These are phyloP conservation scores for Lasiodiplodia sp. DNA, from an alignment of 2,329 filamentous ascomycete genomes.

Conservation along the genomic window DNA sequence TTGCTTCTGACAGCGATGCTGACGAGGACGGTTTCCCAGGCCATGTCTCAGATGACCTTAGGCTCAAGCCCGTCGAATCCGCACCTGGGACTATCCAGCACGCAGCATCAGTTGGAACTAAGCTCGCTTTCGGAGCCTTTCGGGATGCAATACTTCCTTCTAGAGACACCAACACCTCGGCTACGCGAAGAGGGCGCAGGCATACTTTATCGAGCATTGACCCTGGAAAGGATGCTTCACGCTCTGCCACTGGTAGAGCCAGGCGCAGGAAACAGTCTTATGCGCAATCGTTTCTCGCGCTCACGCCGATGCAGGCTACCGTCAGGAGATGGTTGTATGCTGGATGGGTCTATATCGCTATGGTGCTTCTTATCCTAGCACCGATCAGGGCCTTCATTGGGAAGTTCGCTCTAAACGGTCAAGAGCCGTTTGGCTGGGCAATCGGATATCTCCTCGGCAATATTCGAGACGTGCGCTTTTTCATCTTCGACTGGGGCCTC, in stretches of 20 bases:
- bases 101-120: not conserved
- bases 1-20: conserved; percentile 52
- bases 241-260: conserved; percentile 4
- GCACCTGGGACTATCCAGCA: conserved; percentile 13
- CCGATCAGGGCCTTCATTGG: conserved; percentile 76
- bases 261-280: conserved; percentile 34
- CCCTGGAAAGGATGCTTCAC: conserved; percentile 29
- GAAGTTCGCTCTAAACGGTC: conserved; percentile 69
- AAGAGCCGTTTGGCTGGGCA: conserved; percentile 92
- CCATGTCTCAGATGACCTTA: conserved; percentile 15
- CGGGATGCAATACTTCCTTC: conserved; percentile 18
- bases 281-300: conserved; percentile 73
- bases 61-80: conserved; percentile 26
- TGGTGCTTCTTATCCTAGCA: conserved; percentile 70
- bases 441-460: conserved; percentile 89
- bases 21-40: conserved; percentile 50
- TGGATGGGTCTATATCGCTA: conserved; percentile 73
- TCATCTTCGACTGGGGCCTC: conserved; percentile 72
- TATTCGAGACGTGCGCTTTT: conserved; percentile 72
- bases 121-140: conserved; percentile 10
- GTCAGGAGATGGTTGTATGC: conserved; percentile 86
- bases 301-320: conserved; percentile 80
- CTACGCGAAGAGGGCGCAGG: conserved; percentile 35
- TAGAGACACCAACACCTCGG: not conserved
- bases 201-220: conserved; percentile 41